These are phyloP conservation scores for Pleurotus tuoliensis DNA, from an alignment of 768 basidiomycete genomes.

Conservation along the genomic window DNA sequence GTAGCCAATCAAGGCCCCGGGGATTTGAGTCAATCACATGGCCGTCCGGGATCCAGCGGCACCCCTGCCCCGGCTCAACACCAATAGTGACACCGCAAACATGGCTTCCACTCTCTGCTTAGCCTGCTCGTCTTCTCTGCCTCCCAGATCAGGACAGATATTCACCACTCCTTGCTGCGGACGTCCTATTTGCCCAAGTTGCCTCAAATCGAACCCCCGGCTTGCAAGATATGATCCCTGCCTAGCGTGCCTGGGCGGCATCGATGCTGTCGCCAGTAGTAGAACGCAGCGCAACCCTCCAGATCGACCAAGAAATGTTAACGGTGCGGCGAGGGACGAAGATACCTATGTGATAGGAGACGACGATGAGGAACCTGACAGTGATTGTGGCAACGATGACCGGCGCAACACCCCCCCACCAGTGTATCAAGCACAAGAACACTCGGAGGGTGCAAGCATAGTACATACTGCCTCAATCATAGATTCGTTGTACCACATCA, in stretches of 20 bases:
- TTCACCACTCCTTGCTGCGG: slow-evolving; percentile 63
- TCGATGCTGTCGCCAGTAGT: slow-evolving; percentile 31
- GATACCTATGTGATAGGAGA: slow-evolving; percentile 66
- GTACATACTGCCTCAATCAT: slow-evolving; percentile 3
- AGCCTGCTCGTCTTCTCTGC: slow-evolving; percentile 59
- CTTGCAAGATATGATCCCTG: slow-evolving; percentile 70
- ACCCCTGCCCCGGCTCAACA: too few relatives aligned
- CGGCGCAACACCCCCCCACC: slow-evolving; percentile 3
- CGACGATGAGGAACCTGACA: slow-evolving; percentile 40
- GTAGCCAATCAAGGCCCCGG: not conserved
- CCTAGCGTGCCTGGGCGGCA: slow-evolving; percentile 61
- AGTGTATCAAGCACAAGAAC: slow-evolving; percentile 3
- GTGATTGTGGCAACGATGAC: slow-evolving; percentile 17
- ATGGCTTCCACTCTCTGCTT: slow-evolving; percentile 41
- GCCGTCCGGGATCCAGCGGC: too few relatives aligned
- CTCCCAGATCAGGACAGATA: slow-evolving; percentile 19
- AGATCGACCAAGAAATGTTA: slow-evolving; percentile 29
- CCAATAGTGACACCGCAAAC: too few relatives aligned
- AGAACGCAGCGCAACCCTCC: not conserved
- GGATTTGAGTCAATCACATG: too few relatives aligned
- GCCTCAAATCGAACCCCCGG: slow-evolving; percentile 57
- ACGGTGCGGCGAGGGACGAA: slow-evolving; percentile 56
- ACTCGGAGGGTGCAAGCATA: not conserved
- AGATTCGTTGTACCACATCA: slow-evolving; percentile 45
- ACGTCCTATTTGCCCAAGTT: slow-evolving; percentile 60